phyloP scores from a whole-genome alignment of 176 grass and related monocot species.

The Oryza brachyantha region DNA sequence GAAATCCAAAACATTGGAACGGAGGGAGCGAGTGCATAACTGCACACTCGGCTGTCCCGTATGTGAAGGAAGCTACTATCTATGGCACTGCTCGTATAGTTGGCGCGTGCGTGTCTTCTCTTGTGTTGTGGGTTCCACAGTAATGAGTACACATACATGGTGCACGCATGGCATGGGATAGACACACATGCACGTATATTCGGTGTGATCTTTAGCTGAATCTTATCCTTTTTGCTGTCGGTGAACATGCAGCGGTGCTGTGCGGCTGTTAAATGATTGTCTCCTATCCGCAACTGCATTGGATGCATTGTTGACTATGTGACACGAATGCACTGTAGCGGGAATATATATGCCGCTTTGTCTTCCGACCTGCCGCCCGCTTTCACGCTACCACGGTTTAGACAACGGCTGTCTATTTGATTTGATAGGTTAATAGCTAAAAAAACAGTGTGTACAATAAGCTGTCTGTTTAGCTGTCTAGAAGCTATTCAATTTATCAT shows the following conservation, averaged over 20 bases:
- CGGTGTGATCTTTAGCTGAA: background rate
- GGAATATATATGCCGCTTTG: background rate
- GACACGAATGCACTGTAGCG: background rate
- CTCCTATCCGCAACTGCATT: background rate
- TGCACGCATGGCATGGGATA: background rate
- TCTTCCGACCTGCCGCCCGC: background rate
- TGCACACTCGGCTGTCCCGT: too few species aligned
- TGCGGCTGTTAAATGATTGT: background rate
- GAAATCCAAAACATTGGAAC: too few species aligned
- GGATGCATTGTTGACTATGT: background rate
- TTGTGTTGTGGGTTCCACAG: background rate
- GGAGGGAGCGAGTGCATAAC: too few species aligned
- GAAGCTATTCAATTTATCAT: too few species aligned
- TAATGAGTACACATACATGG: background rate
- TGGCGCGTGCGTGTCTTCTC: background rate
- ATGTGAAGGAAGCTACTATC: background rate
- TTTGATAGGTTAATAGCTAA: too few species aligned
- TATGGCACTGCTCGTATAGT: background rate
- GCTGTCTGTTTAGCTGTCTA: too few species aligned
- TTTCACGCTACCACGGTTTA: too few species aligned
- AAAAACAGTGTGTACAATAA: too few species aligned
- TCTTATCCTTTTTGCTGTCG: background rate
- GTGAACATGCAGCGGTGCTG: background rate
- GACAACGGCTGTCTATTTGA: too few species aligned
- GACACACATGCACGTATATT: background rate